Evolutionary conservation across 129 eudicot species (phyloP).

Genomic region (Heracleum sosnowskyi): DNA sequence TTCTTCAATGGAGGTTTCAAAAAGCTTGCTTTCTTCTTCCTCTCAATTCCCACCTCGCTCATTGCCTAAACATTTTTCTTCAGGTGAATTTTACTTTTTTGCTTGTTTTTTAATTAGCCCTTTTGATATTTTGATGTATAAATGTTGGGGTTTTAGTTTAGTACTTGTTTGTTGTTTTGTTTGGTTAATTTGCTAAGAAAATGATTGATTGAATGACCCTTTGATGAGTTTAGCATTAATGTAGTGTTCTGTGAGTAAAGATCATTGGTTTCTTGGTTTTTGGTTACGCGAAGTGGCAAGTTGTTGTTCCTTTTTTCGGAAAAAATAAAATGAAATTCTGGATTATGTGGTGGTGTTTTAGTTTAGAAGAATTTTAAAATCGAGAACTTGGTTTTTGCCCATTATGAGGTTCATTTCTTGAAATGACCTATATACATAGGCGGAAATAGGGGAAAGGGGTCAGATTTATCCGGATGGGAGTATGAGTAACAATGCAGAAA

Average conservation of each 20-base stretch:
- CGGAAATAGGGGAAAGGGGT: background rate
- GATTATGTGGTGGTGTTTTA: too few relatives aligned
- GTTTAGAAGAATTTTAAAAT: background rate
- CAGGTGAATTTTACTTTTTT: background rate
- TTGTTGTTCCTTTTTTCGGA: too few relatives aligned
- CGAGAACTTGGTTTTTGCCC: background rate
- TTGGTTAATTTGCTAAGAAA: background rate
- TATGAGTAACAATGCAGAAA: background rate
- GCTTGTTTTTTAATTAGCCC: background rate
- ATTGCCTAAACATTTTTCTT: background rate
- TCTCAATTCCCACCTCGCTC: constrained; percentile 1
- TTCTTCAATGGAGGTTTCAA: constrained; percentile 4
- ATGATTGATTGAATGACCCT: background rate
- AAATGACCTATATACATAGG: too few relatives aligned
- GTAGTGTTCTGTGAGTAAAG: background rate
- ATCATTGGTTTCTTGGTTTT: too few relatives aligned
- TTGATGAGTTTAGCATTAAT: background rate
- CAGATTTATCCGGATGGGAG: background rate
- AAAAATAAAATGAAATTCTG: too few relatives aligned
- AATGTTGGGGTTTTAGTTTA: background rate
- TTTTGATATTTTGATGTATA: too few relatives aligned
- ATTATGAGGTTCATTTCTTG: background rate
- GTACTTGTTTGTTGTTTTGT: background rate
- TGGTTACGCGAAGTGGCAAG: background rate
- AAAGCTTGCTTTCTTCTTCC: constrained; percentile 7